Percentiles rank a stretch among this genome's conserved stretches.
Evolutionary conservation across 345 rosid genomes (phyloP).

Genomic region (Rubroshorea leprosula): DNA sequence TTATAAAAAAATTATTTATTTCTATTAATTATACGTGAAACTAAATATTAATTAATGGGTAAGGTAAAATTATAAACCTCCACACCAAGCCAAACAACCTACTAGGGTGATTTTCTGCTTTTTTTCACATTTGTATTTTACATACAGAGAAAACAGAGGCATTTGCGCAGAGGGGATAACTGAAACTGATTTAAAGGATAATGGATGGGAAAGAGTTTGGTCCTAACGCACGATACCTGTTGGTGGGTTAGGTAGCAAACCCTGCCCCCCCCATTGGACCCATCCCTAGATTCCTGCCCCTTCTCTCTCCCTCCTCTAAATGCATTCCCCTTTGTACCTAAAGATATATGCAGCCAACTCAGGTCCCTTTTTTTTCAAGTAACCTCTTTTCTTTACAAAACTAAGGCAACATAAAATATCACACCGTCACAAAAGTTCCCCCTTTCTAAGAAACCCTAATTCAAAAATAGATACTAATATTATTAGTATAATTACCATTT

Average conservation of each 20-base stretch:
- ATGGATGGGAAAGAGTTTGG: conserved; percentile 35
- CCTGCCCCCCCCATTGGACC: conserved; percentile 60
- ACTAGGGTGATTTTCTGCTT: too few species aligned
- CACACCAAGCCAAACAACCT: too few species aligned
- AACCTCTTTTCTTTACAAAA: conserved; percentile 15
- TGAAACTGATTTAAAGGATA: conserved; percentile 28
- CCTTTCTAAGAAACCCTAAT: conserved; percentile 10
- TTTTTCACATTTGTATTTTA: too few species aligned
- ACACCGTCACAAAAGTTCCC: too few species aligned
- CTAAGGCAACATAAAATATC: too few species aligned
- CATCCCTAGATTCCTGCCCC: conserved; percentile 47
- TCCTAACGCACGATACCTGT: conserved; percentile 52
- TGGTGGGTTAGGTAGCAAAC: conserved; percentile 72
- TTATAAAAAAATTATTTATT: too few species aligned
- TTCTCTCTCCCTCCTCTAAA: background rate
- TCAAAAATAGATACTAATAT: too few species aligned
- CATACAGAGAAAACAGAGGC: conserved; percentile 4
- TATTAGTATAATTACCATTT: too few species aligned
- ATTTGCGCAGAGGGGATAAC: conserved; percentile 10
- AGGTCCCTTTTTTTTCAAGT: conserved; percentile 23
- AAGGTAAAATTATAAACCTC: too few species aligned
- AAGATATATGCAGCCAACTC: conserved; percentile 30
- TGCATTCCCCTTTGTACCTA: conserved; percentile 8
- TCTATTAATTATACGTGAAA: too few species aligned
- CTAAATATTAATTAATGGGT: too few species aligned